phyloP scores from a whole-genome alignment of 1,284 basidiomycete genomes.

The Apiotrichum veenhuisii region DNA sequence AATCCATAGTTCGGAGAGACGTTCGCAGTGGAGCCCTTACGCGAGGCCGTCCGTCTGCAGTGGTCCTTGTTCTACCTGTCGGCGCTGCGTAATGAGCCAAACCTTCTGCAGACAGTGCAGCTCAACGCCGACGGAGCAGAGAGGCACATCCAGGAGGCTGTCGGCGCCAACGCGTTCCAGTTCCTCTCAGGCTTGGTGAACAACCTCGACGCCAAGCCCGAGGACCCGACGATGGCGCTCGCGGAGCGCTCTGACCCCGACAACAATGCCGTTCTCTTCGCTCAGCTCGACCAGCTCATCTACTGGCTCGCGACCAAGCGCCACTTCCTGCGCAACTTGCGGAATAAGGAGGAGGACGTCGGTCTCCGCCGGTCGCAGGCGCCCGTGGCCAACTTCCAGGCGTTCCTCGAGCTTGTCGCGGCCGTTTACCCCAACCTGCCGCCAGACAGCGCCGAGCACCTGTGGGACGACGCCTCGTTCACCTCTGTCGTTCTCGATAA shows the following conservation, averaged over 20 bases:
- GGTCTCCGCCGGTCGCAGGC: constrained; percentile 54
- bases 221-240: constrained; percentile 59
- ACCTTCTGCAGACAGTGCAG: constrained; percentile 57
- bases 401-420: constrained; percentile 77
- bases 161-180: constrained; percentile 76
- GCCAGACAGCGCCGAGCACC: constrained; percentile 70
- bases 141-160: constrained; percentile 71
- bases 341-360: constrained; percentile 84
- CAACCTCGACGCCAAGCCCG: constrained; percentile 31
- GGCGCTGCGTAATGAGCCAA: constrained; percentile 63
- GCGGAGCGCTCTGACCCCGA: constrained; percentile 59
- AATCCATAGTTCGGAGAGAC: constrained; percentile 35
- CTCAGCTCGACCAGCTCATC: constrained; percentile 67
- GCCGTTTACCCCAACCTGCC: constrained; percentile 71
- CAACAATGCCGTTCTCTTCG: constrained; percentile 55
- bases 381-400: constrained; percentile 63
- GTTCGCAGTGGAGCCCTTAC: constrained; percentile 75
- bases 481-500: constrained; percentile 79
- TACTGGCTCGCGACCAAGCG: constrained; percentile 73
- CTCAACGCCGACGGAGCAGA: constrained; percentile 76
- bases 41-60: constrained; percentile 71
- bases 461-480: constrained; percentile 76
- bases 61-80: constrained; percentile 83
- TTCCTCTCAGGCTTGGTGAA: constrained; percentile 58
- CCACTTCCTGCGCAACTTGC: constrained; percentile 82